Base-by-base conservation (phyloP, 805 yeast species). In the Candida palmyrensis region DNA sequence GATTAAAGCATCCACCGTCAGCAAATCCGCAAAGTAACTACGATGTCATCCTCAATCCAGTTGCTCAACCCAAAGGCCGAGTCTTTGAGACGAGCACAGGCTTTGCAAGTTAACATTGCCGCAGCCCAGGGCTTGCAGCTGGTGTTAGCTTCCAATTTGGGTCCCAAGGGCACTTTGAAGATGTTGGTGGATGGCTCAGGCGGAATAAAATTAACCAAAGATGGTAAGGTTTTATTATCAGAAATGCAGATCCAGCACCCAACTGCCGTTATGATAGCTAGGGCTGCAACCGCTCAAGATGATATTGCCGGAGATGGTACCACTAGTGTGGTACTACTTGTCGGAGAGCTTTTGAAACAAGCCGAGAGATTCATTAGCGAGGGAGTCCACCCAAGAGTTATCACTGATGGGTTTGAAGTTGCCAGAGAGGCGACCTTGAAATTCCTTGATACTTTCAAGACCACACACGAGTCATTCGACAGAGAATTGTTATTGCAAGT, bases 301-400 rank as follows among this genome's bases (percentile, higher is more conserved):
- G 98, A 92, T 60, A 87, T 92, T 54, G 85, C 97, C n/a, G 98
- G 98, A 32, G 98, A 92, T 61, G 98, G 98, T 43, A 92, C 98
- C 35, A 90, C 97, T 5, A 83, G 96, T 2, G 98, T 92, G 35
- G 90, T 89, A 28, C 70, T 94, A 42, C 72, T 89, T 35, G 98
- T 92, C 27, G 98, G 98, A 36, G 97, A 90, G 58, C 68, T 92
- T 40, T 72, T 92, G 55, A 86, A 85, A 56, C 97, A 92, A 61
- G 96, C 97, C 18, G 92, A 90, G 56, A 74, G 97, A 46, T 89
- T 76, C 55, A 78, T 86, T 37, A 73, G 79, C 44, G 98, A 92
- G 63, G 98, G 98, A 34, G 82, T 92, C 32, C 98, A 92, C 62
- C 97, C 98, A 25, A 73, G 97, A 47, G 82, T 90, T 33, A 71